These are phyloP conservation scores for Raphanus hybrid DNA, from an alignment of 441 rosid genomes.

Conservation along the genomic window DNA sequence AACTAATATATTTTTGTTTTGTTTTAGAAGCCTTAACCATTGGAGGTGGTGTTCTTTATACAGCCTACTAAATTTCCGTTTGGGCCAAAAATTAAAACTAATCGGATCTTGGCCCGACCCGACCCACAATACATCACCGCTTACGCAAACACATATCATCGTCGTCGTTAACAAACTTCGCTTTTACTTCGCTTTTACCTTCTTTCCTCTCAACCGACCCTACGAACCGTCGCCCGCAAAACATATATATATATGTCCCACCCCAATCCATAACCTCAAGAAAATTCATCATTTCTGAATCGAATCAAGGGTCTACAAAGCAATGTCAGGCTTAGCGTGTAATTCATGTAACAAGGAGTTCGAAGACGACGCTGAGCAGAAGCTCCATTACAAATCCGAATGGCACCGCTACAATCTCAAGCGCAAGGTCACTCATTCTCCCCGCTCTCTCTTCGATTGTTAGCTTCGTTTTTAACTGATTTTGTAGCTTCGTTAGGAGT, in stretches of 20 bases:
- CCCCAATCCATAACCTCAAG: neutral
- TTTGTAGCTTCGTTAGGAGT: too few relatives aligned
- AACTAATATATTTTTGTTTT: too few relatives aligned
- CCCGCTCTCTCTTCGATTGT: too few relatives aligned
- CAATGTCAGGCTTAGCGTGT: constrained; percentile 78
- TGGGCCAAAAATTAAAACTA: neutral
- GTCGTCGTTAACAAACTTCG: neutral
- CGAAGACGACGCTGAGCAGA: constrained; percentile 72
- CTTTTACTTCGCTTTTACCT: neutral
- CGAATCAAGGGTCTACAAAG: neutral
- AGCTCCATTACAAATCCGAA: constrained; percentile 88
- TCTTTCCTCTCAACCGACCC: constrained; percentile 30
- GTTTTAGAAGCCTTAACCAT: too few relatives aligned
- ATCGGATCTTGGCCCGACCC: constrained; percentile 11
- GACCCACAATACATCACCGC: constrained; percentile 11
- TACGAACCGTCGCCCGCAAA: constrained; percentile 32
- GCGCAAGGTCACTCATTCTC: constrained; percentile 52
- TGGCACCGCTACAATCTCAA: constrained; percentile 99
- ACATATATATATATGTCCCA: neutral
- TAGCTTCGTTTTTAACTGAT: too few relatives aligned
- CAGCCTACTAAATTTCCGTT: neutral
- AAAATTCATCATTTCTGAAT: neutral
- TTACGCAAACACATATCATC: constrained; percentile 4
- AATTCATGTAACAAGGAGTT: constrained; percentile 91
- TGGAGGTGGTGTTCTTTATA: too few relatives aligned